These are phyloP conservation scores for Neoarthrinium moseri DNA, from an alignment of 2,329 filamentous ascomycete species.

Conservation along the genomic window DNA sequence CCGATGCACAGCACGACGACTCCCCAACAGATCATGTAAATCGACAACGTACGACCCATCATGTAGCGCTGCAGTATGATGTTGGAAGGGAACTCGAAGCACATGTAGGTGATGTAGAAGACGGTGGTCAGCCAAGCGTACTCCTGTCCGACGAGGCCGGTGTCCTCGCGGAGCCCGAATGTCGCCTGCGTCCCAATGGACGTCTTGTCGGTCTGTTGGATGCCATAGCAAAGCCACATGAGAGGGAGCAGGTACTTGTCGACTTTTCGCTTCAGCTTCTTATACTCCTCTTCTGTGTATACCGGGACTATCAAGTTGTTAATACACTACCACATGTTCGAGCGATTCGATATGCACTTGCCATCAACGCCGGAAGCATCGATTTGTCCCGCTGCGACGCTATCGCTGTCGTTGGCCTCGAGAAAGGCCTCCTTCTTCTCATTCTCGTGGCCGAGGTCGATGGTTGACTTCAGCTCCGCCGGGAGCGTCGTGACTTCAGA, in stretches of 20 bases:
- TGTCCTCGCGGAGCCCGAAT: constrained; percentile 33
- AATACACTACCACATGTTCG: neutral
- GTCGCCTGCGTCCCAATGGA: constrained; percentile 36
- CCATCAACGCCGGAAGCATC: constrained; percentile 12
- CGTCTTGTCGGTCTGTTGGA: constrained; percentile 48
- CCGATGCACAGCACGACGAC: constrained; percentile 35
- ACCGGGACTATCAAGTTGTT: constrained; percentile 5
- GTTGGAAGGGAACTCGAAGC: constrained; percentile 31
- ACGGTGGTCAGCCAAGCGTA: constrained; percentile 32
- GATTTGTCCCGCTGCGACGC: constrained; percentile 17
- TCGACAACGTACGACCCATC: constrained; percentile 29
- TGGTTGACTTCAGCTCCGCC: constrained; percentile 14
- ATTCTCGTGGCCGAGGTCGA: constrained; percentile 13
- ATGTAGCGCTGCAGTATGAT: constrained; percentile 28
- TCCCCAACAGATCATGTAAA: constrained; percentile 32
- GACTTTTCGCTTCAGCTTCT: constrained; percentile 37
- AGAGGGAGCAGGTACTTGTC: constrained; percentile 44
- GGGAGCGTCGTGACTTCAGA: constrained; percentile 19
- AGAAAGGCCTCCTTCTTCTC: constrained; percentile 13
- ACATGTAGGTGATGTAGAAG: constrained; percentile 31
- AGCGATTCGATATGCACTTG: neutral
- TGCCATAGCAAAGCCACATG: constrained; percentile 48
- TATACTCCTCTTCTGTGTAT: constrained; percentile 37
- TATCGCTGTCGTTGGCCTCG: constrained; percentile 21
- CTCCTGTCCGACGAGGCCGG: constrained; percentile 29